Conservation (phyloP, 495 filamentous ascomycete species). For the Penicillium mononematosum region DNA sequence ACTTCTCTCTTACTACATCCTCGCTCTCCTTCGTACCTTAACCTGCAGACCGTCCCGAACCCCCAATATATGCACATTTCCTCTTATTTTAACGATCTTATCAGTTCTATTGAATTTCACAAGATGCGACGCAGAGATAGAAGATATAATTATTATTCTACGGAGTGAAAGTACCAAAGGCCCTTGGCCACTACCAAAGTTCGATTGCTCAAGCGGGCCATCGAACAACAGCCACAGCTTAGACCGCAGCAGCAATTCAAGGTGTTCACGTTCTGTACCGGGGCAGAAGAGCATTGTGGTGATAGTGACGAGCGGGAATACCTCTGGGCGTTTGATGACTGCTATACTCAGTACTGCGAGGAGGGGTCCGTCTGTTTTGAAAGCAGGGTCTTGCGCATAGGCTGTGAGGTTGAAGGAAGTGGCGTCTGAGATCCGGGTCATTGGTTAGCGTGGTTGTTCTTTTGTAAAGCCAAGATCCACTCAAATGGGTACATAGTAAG, state of each 20-base stretch:
- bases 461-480: neutral
- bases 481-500: neutral
- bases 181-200: slow-evolving; percentile 18
- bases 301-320: slow-evolving; percentile 51
- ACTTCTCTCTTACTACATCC: neutral
- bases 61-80: neutral
- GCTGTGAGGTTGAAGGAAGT: too few relatives aligned
- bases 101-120: neutral
- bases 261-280: slow-evolving; percentile 22
- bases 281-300: slow-evolving; percentile 63
- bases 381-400: too few relatives aligned
- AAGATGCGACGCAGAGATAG: neutral
- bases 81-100: neutral
- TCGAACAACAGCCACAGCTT: slow-evolving; percentile 37
- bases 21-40: neutral
- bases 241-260: slow-evolving; percentile 12
- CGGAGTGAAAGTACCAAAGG: neutral
- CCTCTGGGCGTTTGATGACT: slow-evolving; percentile 57
- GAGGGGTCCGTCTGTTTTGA: slow-evolving; percentile 31
- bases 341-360: slow-evolving; percentile 51
- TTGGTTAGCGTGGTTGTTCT: too few relatives aligned
- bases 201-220: slow-evolving; percentile 36
- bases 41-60: neutral
- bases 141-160: neutral
- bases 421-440: too few relatives aligned